A percentile compares a stretch with the other conserved stretches of the same genome.
Conservation (phyloP, 2,329 filamentous ascomycete genomes). For the Capronia americana region DNA sequence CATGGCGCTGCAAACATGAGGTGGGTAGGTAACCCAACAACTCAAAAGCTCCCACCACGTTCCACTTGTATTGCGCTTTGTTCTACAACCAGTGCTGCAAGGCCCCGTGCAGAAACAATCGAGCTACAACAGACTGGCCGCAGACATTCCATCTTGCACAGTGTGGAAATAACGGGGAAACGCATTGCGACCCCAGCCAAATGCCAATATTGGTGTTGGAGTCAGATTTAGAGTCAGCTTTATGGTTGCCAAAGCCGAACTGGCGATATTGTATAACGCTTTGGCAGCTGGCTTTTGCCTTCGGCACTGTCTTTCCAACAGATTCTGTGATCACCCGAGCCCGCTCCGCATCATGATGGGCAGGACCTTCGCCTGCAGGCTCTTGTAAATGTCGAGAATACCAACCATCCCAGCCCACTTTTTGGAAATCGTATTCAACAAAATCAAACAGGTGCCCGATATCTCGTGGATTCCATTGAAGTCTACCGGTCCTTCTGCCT, state of each 20-base stretch:
- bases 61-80: background rate
- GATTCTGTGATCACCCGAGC: slow-evolving; percentile 19
- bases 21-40: background rate
- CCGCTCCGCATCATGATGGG: slow-evolving; percentile 38
- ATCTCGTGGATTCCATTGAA: slow-evolving; percentile 41
- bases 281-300: background rate
- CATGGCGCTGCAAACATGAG: background rate
- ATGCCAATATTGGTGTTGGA: slow-evolving; percentile 8
- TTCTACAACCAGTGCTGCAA: background rate
- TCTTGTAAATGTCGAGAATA: slow-evolving; percentile 40
- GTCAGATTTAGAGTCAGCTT: slow-evolving; percentile 11
- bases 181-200: slow-evolving; percentile 3
- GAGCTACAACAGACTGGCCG: background rate
- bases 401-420: slow-evolving; percentile 41
- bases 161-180: background rate
- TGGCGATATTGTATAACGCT: slow-evolving; percentile 3
- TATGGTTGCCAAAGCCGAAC: slow-evolving; percentile 1
- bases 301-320: background rate
- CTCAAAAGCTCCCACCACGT: background rate
- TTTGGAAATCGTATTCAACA: slow-evolving; percentile 39
- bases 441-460: slow-evolving; percentile 39
- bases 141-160: background rate
- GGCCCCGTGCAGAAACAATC: background rate
- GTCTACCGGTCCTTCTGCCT: slow-evolving; percentile 37
- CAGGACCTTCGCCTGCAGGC: slow-evolving; percentile 40